These are phyloP conservation scores for Russula earlei DNA, from an alignment of 768 basidiomycete species.

Conservation along the genomic window DNA sequence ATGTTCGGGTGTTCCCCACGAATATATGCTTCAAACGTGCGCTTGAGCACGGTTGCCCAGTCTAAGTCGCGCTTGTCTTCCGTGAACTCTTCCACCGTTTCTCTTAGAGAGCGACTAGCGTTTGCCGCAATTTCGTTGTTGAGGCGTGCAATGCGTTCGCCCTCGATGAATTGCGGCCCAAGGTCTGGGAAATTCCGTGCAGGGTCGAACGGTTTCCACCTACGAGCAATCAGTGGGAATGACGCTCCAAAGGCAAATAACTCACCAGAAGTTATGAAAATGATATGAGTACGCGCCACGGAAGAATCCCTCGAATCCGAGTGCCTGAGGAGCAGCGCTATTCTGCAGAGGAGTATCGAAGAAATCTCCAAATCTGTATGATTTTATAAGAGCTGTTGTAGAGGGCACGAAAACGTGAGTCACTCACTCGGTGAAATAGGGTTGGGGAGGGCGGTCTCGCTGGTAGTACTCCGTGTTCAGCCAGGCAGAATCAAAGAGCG, in stretches of 20 bases:
- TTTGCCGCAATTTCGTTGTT: conserved; percentile 22
- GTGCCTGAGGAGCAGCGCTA: conserved; percentile 74
- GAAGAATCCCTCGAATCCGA: conserved; percentile 95
- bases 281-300: conserved; percentile 93
- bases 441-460: conserved; percentile 86
- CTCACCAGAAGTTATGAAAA: conserved; percentile 89
- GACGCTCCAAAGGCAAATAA: background rate
- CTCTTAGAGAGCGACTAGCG: conserved; percentile 21
- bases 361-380: conserved; percentile 71
- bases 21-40: conserved; percentile 89
- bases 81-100: conserved; percentile 34
- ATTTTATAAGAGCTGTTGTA: conserved; percentile 4
- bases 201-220: conserved; percentile 96
- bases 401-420: background rate
- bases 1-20: conserved; percentile 89
- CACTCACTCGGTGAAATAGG: conserved; percentile 77
- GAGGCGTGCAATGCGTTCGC: conserved; percentile 59
- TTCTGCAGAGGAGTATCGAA: conserved; percentile 69
- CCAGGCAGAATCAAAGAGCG: conserved; percentile 96
- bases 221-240: conserved; percentile 24
- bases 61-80: conserved; percentile 75
- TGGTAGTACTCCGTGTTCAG: conserved; percentile 89
- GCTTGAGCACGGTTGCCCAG: conserved; percentile 92
- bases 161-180: conserved; percentile 65
- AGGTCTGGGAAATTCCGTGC: conserved; percentile 94